Evolutionary conservation across 148 eudicot species (phyloP), one percentile per base, ranked within the genome.

Genomic region (Fagopyrum esculentum): DNA sequence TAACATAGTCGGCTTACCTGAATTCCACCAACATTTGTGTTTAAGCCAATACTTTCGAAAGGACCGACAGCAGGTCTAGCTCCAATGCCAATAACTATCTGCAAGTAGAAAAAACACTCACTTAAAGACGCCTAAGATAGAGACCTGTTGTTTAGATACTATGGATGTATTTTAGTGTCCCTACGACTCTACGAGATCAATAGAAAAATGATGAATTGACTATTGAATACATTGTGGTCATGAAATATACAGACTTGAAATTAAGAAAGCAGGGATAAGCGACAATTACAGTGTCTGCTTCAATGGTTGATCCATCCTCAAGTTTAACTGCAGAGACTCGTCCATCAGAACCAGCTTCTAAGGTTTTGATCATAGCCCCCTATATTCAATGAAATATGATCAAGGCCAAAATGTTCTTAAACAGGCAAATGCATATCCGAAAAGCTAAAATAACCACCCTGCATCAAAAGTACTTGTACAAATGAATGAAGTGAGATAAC

Each of bases 31-130:
- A 87, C 87, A 74, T 78, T 85, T 45, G 81, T 74, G 83, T 88
- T 90, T 70, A 92, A 78, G 78, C 91, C 92, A 79, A 86, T 81
- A 22, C 77, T 82, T 78, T 95, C 90, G 76, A 95, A 95, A 45
- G 90, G 90, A 79, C 89, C 68, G 22, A 91, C 87, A 47, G 88
- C 94, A 75, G 99, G 97, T 84, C 83, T 92, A 69, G 97, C 99
- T 84, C 99, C 99, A 75, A 95, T 95, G 48, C 99, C 99, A 80
- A 95, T 76, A 72, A 95, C 76, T 80, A 95, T 81, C 99, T 95
- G 85, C 86, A 81, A 47, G 76, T 44, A 68, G 59, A 40, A 73
- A 66, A 12, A 35, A 4, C 46, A 15, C 3, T 6, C 0, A 1
- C 26, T 47, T 71, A 45, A 10, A 48, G 13, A 8, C 10, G 19